Percentiles rank a stretch among this genome's conserved stretches.
Conservation (phyloP, 2,329 filamentous ascomycete genomes). For the Pseudocercospora eumusae region DNA sequence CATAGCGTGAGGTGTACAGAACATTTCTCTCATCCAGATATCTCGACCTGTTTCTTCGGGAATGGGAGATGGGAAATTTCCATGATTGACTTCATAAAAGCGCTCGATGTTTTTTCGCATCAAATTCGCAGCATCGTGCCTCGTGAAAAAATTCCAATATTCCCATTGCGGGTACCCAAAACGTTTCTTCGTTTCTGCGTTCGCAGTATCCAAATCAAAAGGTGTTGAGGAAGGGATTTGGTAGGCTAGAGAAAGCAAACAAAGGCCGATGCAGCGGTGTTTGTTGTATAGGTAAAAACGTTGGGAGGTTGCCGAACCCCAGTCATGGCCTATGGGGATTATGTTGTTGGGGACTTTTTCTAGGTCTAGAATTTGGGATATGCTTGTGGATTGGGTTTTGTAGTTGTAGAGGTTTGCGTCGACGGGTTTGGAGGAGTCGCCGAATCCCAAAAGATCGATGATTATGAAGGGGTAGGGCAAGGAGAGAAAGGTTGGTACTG, state of each 20-base stretch:
- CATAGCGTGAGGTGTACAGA: constrained; percentile 43
- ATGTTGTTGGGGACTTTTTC: constrained; percentile 36
- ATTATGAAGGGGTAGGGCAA: constrained; percentile 40
- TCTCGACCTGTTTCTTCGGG: constrained; percentile 33
- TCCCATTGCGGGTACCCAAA: constrained; percentile 45
- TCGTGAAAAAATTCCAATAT: constrained; percentile 53
- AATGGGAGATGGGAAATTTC: constrained; percentile 23
- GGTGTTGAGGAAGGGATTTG: constrained; percentile 29
- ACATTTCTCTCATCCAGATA: constrained; percentile 41
- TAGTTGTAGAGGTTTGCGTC: constrained; percentile 43
- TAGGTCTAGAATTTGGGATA: constrained; percentile 46
- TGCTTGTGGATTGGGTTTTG: constrained; percentile 41
- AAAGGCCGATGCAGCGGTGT: constrained; percentile 45
- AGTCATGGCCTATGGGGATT: constrained; percentile 26
- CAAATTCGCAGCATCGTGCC: constrained; percentile 25
- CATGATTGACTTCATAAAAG: constrained; percentile 35
- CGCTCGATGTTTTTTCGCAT: constrained; percentile 31
- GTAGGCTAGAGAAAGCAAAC: constrained; percentile 50
- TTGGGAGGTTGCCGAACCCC: constrained; percentile 45
- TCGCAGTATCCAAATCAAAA: constrained; percentile 45
- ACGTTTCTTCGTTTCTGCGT: constrained; percentile 36
- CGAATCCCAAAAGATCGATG: constrained; percentile 45
- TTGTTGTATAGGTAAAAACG: constrained; percentile 49
- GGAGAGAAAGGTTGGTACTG: constrained; percentile 31
- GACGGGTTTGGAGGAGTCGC: constrained; percentile 46